Conservation (phyloP, 2,329 filamentous ascomycete species). For the Tolypocladium cylindrosporum region DNA sequence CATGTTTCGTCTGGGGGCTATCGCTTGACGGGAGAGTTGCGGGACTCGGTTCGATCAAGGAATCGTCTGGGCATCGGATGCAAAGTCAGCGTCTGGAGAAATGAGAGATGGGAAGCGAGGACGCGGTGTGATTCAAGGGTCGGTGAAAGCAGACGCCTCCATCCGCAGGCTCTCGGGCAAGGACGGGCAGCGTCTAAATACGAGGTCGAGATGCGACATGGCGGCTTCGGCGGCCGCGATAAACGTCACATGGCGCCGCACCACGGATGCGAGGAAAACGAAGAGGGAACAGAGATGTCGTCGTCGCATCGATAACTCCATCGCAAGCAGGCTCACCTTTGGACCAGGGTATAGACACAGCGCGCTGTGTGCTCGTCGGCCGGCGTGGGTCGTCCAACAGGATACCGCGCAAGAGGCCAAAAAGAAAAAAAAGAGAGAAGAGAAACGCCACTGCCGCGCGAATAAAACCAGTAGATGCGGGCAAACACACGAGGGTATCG, state of each 20-base stretch:
- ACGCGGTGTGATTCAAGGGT: not conserved
- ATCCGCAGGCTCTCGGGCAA: not conserved
- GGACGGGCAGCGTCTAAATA: not conserved
- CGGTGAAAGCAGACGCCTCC: not conserved
- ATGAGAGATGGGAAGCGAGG: too few species aligned
- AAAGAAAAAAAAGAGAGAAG: not conserved
- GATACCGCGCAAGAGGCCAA: not conserved
- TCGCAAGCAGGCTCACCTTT: not conserved
- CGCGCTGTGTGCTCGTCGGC: not conserved
- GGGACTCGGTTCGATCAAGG: not conserved
- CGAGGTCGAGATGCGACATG: not conserved
- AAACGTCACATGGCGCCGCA: not conserved
- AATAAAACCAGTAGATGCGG: conserved; percentile 4
- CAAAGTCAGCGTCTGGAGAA: not conserved
- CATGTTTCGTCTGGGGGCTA: conserved; percentile 16
- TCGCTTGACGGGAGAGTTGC: not conserved
- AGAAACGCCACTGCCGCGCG: conserved; percentile 7
- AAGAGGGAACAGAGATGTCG: not conserved
- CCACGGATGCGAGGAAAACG: not conserved
- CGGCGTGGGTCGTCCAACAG: not conserved
- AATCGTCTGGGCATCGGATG: not conserved
- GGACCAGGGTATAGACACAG: not conserved
- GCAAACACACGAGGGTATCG: conserved; percentile 9
- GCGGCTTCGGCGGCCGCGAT: not conserved
- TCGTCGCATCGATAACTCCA: not conserved